These are phyloP conservation scores for Nepenthes gracilis DNA, from an alignment of 148 eudicot genomes.

Conservation along the genomic window DNA sequence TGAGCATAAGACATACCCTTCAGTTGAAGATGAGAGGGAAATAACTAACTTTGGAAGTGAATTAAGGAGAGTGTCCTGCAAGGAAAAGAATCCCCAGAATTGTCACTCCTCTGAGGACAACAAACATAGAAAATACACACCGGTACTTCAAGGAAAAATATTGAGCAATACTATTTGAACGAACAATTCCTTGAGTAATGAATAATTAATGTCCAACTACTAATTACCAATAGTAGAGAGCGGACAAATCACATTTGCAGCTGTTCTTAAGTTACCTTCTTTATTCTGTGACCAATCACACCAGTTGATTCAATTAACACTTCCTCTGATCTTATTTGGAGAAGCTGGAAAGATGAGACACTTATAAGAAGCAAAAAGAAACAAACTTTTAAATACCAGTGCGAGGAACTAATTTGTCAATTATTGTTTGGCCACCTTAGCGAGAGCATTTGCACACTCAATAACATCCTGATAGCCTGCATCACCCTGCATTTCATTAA, in stretches of 20 bases:
- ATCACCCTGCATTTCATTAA: slow-evolving; percentile 51
- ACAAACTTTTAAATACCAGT: background rate
- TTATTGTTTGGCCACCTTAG: slow-evolving; percentile 38
- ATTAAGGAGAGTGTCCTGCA: slow-evolving; percentile 83
- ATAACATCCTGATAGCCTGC: slow-evolving; percentile 90
- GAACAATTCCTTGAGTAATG: background rate
- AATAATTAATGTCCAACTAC: background rate
- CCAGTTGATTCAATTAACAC: slow-evolving; percentile 96
- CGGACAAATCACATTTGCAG: background rate
- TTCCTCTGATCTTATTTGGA: slow-evolving; percentile 51
- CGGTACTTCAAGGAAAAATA: background rate
- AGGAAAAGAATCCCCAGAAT: background rate
- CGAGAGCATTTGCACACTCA: slow-evolving; percentile 69
- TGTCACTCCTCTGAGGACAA: background rate
- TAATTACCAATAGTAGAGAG: background rate
- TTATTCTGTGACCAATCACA: slow-evolving; percentile 93
- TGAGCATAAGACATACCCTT: slow-evolving; percentile 47
- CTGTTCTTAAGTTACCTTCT: slow-evolving; percentile 45
- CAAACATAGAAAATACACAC: background rate
- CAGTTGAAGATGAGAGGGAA: slow-evolving; percentile 47
- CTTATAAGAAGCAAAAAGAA: background rate
- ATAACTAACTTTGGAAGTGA: slow-evolving; percentile 69
- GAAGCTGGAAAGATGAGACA: slow-evolving; percentile 35
- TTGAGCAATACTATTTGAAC: background rate
- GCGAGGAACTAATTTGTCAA: background rate